Base-by-base conservation (phyloP, 1,284 basidiomycete genomes). In the Tetrapyrgos nigripes region DNA sequence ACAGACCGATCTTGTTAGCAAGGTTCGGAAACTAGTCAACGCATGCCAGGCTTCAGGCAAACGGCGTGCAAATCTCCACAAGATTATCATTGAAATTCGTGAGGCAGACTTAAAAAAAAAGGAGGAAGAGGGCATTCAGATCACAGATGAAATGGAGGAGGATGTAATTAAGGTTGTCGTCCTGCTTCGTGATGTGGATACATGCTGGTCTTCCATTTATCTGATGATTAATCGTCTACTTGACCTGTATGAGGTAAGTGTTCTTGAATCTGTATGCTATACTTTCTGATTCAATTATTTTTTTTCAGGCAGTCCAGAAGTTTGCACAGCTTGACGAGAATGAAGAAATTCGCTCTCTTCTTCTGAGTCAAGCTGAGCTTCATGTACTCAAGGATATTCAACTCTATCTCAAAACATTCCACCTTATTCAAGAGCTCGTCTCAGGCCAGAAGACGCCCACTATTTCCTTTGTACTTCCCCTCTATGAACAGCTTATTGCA, bases 141-240 rank as follows among this genome's bases (percentile, higher is more conserved):
- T 44, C 4, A 19, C 14, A 44, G n/a, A 4, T 17, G 23, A 17
- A 5, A 44, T 17, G 14, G n/a, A n/a, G n/a, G n/a, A n/a, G n/a
- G n/a, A n/a, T n/a, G n/a, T n/a, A n/a, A n/a, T 8, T 33, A 55
- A 48, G 5, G 47, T 48, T 3, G 45, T 63, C 17, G 55, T 62
- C 31, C 63, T 74, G 10, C 55, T 73, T 0, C 52, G 50, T 4
- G 70, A 73, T 61, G 55, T 70, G 14, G 67, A 71, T 4, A 66
- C 62, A 0, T 60, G 70, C 1, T 75, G 70, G 74, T 73, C 69
- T 0, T 70, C 70, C 10, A 68, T 61, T 1, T 69, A 60, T 51
- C 17, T 66, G 1, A 74, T 76, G 74, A 68, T 73, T 60, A 67
- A 70, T 45, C 62, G 68, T 19, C 48, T 71, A 23, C 61, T 74